Evolutionary conservation across 1,139 yeast genomes (phyloP).

Genomic region (Nakaseomyces sp.): DNA sequence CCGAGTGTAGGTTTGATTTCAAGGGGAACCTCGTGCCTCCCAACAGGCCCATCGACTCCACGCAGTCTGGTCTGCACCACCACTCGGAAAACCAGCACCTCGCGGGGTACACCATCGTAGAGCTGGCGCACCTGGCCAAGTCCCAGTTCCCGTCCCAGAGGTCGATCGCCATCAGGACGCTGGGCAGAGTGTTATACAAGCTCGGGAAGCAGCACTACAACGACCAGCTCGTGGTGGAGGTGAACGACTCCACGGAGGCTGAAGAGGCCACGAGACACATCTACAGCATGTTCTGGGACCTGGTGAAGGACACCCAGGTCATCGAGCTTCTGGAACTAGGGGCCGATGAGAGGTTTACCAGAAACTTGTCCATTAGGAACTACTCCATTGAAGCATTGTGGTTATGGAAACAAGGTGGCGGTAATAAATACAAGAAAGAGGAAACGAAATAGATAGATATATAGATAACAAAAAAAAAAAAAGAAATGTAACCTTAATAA

Average conservation of each 20-base stretch:
- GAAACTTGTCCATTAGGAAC: slow-evolving; percentile 65
- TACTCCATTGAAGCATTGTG: slow-evolving; percentile 91
- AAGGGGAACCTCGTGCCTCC: slow-evolving; percentile 66
- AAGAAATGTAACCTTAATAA: not conserved
- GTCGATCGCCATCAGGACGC: slow-evolving; percentile 72
- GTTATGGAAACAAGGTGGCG: slow-evolving; percentile 84
- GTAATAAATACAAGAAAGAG: slow-evolving; percentile 28
- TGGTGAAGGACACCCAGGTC: slow-evolving; percentile 56
- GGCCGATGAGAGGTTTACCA: slow-evolving; percentile 58
- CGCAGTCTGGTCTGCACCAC: slow-evolving; percentile 74
- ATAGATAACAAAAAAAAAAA: not conserved
- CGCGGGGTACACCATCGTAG: slow-evolving; percentile 87
- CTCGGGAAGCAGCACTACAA: slow-evolving; percentile 53
- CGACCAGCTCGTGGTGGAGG: slow-evolving; percentile 40
- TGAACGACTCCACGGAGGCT: slow-evolving; percentile 34
- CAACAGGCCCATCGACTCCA: slow-evolving; percentile 36
- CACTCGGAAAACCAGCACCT: slow-evolving; percentile 82
- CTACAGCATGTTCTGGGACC: slow-evolving; percentile 60
- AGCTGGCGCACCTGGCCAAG: slow-evolving; percentile 69
- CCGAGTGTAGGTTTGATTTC: slow-evolving; percentile 80
- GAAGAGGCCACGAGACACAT: slow-evolving; percentile 35
- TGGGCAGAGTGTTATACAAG: slow-evolving; percentile 81
- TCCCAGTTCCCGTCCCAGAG: slow-evolving; percentile 81
- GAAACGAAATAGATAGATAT: not conserved
- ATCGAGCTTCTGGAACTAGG: slow-evolving; percentile 68